These are phyloP conservation scores for Xylaria acuta DNA, from an alignment of 495 filamentous ascomycete genomes.

Conservation along the genomic window DNA sequence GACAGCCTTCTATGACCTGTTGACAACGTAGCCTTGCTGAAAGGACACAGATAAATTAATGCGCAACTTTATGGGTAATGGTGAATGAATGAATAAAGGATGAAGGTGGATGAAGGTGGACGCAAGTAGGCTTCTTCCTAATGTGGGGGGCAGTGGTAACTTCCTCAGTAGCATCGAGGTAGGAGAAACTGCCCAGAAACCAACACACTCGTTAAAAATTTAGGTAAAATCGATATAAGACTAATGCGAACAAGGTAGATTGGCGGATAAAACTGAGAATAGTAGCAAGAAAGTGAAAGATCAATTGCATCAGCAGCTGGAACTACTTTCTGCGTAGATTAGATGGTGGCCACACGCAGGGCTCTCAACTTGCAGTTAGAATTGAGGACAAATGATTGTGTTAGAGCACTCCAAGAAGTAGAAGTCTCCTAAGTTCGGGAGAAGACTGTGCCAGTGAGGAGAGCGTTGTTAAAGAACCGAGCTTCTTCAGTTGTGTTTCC, in stretches of 20 bases:
- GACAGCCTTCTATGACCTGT: background rate
- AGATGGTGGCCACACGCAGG: background rate
- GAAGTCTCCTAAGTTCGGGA: background rate
- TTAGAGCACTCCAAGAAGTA: background rate
- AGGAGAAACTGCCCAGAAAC: background rate
- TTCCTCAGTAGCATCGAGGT: conserved; percentile 12
- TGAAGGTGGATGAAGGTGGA: conserved; percentile 9
- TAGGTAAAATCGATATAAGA: no score
- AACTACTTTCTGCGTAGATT: background rate
- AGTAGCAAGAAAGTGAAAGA: background rate
- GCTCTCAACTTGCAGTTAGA: background rate
- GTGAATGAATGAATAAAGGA: background rate
- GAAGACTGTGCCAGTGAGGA: background rate
- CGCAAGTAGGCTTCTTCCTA: background rate
- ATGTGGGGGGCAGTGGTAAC: conserved; percentile 14
- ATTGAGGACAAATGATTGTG: background rate
- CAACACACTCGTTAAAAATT: background rate
- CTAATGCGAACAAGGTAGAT: background rate
- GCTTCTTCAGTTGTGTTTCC: background rate
- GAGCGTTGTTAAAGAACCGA: background rate
- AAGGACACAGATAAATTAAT: background rate
- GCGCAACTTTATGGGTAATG: background rate
- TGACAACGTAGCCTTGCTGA: background rate
- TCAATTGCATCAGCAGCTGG: background rate
- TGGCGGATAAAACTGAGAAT: background rate